Evolutionary conservation across 192 early-diverging fungal genomes (phyloP), one percentile per base, ranked within the genome.

Genomic region (Entomortierella beljakovae): DNA sequence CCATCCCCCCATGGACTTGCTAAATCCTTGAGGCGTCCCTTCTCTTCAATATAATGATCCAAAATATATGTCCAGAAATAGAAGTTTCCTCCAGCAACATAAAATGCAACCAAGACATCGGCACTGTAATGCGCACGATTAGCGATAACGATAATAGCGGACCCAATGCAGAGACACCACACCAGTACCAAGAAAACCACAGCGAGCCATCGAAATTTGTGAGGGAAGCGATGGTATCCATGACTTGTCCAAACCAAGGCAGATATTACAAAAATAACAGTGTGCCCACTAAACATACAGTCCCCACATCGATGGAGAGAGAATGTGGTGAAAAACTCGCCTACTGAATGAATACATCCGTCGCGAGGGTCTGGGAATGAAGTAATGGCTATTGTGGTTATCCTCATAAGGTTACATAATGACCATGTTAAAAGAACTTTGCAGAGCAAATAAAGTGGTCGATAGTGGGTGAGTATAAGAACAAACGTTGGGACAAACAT

Each of bases 281-380:
- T 89, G 70, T 91, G 90, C 28, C 90, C 90, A 25, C 85, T 87
- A 61, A 87, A 91, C 48, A 90, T 91, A 25, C 84, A 84, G 49
- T 91, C 90, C 31, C 90, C 90, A 66, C 90, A 91, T 8, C 89
- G 76, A 31, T 90, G 89, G 38, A 88, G 34, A 18, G 74, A 61
- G 56, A 91, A 90, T 3, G 86, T 79, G 1, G 87, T 86, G 51
- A 90, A 89, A 62, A 89, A 83, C 38, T 88, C 84, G 50, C 84
- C 86, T 2, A 69, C 23, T 2, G 82, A 85, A 55, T 86, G 88
- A 54, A 87, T 73, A 62, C 90, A 91, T 1, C 83, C 80, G 4
- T 83, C 71, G 2, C 90, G 86, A 2, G 90, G 86, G 49, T 91
- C 90, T 5, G 90, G 90, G 32, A 89, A 81, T 33, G 87, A 88